Percentiles rank a stretch among this genome's conserved stretches.
phyloP scores from a whole-genome alignment of 1,139 yeast species.

The Pichia sp. region DNA sequence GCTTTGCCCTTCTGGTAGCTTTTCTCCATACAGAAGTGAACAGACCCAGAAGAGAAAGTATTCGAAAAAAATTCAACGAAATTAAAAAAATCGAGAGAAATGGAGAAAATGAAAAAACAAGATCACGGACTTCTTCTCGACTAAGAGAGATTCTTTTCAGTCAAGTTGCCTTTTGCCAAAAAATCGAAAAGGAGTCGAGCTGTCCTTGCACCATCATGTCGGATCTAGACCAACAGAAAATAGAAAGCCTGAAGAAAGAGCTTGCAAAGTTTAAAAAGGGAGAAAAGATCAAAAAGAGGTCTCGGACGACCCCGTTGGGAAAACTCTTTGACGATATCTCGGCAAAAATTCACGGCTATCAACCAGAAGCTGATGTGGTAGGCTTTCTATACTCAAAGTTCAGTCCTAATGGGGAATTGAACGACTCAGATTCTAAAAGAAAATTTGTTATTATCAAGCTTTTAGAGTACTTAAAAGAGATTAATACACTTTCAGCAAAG shows the following conservation, averaged over 20 bases:
- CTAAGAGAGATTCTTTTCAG: neutral
- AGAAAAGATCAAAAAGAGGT: constrained; percentile 19
- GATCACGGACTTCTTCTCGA: neutral
- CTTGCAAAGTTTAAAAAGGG: constrained; percentile 25
- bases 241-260: constrained; percentile 23
- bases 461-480: constrained; percentile 25
- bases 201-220: constrained; percentile 1
- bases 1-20: neutral
- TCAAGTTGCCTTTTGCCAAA: neutral
- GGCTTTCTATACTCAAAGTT: constrained; percentile 22
- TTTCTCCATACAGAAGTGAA: too few relatives aligned
- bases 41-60: neutral
- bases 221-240: constrained; percentile 12
- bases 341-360: constrained; percentile 29
- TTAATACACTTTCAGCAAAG: constrained; percentile 38
- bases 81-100: neutral
- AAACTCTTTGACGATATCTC: constrained; percentile 30
- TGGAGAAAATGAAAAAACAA: constrained; percentile 1
- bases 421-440: constrained; percentile 16
- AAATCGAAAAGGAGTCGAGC: neutral
- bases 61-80: neutral
- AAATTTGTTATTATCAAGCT: constrained; percentile 23
- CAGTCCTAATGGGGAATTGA: neutral
- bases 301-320: constrained; percentile 38
- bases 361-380: constrained; percentile 22